Evolutionary conservation across 108 stramenopile species (phyloP).

Genomic region (Nitzschia inconspicua): DNA sequence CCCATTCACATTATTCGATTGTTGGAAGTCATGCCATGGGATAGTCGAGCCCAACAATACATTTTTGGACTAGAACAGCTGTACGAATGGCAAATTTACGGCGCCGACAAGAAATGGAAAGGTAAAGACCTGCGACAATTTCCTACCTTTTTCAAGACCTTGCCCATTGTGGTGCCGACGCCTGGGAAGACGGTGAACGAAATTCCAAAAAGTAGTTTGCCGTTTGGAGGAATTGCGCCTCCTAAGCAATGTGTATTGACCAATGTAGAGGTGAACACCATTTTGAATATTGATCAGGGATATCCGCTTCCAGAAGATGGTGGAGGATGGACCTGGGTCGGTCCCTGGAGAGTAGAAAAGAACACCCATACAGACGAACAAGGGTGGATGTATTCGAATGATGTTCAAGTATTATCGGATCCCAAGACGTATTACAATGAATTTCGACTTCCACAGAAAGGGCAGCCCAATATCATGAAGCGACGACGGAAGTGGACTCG

Average conservation of each 20-base stretch:
- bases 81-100: slow-evolving; percentile 60
- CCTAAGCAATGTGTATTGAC: slow-evolving; percentile 49
- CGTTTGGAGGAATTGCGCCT: slow-evolving; percentile 10
- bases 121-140: slow-evolving; percentile 23
- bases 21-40: slow-evolving; percentile 65
- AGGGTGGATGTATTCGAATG: slow-evolving; percentile 55
- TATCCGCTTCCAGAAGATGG: slow-evolving; percentile 55
- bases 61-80: slow-evolving; percentile 41
- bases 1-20: slow-evolving; percentile 51
- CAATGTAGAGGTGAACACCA: slow-evolving; percentile 20
- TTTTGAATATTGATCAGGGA: slow-evolving; percentile 46
- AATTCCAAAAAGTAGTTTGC: slow-evolving; percentile 8
- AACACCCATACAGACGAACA: slow-evolving; percentile 28
- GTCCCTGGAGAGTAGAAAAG: slow-evolving; percentile 47
- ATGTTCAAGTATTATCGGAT: slow-evolving; percentile 15
- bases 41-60: slow-evolving; percentile 36
- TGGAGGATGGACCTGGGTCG: slow-evolving; percentile 55
- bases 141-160: slow-evolving; percentile 35
- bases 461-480: slow-evolving; percentile 15
- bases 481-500: slow-evolving; percentile 58
- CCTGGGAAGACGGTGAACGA: slow-evolving; percentile 24
- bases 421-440: slow-evolving; percentile 8
- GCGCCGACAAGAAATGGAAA: slow-evolving; percentile 39
- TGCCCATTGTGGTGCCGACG: slow-evolving; percentile 37
- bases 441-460: slow-evolving; percentile 21